phyloP scores from a whole-genome alignment of 257 asterid species.

The Solanum chmielewskii region DNA sequence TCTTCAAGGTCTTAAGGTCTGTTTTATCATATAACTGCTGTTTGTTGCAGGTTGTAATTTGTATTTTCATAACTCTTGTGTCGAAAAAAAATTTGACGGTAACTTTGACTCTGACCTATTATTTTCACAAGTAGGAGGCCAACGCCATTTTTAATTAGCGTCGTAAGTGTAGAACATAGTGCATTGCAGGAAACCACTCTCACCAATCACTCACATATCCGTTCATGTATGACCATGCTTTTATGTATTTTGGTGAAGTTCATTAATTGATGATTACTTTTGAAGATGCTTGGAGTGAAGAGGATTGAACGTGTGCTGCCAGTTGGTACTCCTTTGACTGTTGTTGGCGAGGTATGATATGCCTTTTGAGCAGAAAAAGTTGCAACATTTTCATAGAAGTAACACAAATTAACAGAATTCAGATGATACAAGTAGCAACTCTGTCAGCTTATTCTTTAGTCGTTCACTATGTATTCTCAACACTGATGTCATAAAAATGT shows the following conservation, averaged over 20 bases:
- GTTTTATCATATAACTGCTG: not conserved
- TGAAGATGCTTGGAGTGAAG: slow-evolving; percentile 97
- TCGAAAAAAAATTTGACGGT: not conserved
- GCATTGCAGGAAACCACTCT: not conserved
- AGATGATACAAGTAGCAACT: not conserved
- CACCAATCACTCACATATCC: not conserved
- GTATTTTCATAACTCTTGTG: not conserved
- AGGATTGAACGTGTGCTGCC: slow-evolving; percentile 96
- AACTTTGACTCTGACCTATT: not conserved
- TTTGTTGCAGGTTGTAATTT: not conserved
- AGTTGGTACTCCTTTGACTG: slow-evolving; percentile 88
- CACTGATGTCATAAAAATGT: not conserved
- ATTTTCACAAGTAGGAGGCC: not conserved
- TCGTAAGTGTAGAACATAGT: not conserved
- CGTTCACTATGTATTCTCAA: not conserved
- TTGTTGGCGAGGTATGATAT: slow-evolving; percentile 90
- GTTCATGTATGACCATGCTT: not conserved
- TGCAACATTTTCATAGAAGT: not conserved
- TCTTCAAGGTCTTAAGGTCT: slow-evolving; percentile 96
- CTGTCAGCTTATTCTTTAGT: not conserved
- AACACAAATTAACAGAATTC: not conserved
- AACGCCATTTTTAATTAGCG: not conserved
- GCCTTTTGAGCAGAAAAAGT: not conserved
- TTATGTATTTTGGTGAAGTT: not conserved
- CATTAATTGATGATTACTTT: slow-evolving; percentile 5